Percentiles rank a stretch among this genome's conserved stretches.
phyloP scores from a whole-genome alignment of 495 filamentous ascomycete genomes.

The Aspergillus ellipticus region DNA sequence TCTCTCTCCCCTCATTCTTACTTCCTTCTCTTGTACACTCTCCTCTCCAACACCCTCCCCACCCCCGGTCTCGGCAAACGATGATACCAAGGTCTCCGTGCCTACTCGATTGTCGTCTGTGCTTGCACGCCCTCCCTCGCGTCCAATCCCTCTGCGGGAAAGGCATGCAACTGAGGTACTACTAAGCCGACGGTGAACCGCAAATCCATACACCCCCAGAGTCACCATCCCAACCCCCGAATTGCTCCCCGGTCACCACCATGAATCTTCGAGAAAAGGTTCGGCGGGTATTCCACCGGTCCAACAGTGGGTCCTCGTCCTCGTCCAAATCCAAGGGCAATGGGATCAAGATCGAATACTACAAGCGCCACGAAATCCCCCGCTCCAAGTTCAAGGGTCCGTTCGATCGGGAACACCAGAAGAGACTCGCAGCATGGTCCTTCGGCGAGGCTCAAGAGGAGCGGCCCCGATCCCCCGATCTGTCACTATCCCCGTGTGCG shows the following conservation, averaged over 20 bases:
- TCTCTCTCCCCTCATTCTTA: slow-evolving; percentile 5
- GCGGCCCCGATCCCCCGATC: slow-evolving; percentile 33
- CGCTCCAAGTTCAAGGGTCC: slow-evolving; percentile 52
- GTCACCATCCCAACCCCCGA: not conserved
- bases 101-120: slow-evolving; percentile 21
- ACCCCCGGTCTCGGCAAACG: slow-evolving; percentile 21
- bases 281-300: slow-evolving; percentile 37
- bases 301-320: slow-evolving; percentile 13
- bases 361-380: slow-evolving; percentile 47
- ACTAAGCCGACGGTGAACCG: slow-evolving; percentile 9
- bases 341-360: slow-evolving; percentile 49
- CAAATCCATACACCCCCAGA: slow-evolving; percentile 7
- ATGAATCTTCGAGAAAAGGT: slow-evolving; percentile 49
- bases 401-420: slow-evolving; percentile 49
- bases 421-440: slow-evolving; percentile 46
- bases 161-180: slow-evolving; percentile 30
- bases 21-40: slow-evolving; percentile 2
- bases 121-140: slow-evolving; percentile 36
- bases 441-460: slow-evolving; percentile 40
- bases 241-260: slow-evolving; percentile 2
- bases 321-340: slow-evolving; percentile 26
- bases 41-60: slow-evolving; percentile 8
- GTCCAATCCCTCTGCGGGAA: slow-evolving; percentile 35
- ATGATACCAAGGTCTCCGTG: slow-evolving; percentile 25
- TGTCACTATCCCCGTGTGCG: slow-evolving; percentile 39